Conservation (phyloP, 495 filamentous ascomycete genomes). For the Aspergillus avenaceus region DNA sequence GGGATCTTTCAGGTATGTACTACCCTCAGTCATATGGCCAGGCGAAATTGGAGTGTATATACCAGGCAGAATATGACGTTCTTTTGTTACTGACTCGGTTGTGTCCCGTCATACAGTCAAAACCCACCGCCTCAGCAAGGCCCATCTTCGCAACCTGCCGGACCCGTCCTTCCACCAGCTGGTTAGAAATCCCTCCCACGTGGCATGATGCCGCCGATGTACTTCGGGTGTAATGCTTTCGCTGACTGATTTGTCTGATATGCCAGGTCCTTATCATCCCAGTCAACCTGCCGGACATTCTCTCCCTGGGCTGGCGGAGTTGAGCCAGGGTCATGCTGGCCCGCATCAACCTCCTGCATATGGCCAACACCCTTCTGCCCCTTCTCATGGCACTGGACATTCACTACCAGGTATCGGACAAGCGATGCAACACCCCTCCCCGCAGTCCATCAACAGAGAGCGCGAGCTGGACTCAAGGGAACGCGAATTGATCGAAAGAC, state of each 20-base stretch:
- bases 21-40: background rate
- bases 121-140: slow-evolving; percentile 44
- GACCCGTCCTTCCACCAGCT: slow-evolving; percentile 45
- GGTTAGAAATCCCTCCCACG: slow-evolving; percentile 31
- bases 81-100: slow-evolving; percentile 15
- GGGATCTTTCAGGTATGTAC: slow-evolving; percentile 43
- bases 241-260: slow-evolving; percentile 25
- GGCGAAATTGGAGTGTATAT: background rate
- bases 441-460: slow-evolving; percentile 48
- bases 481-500: slow-evolving; percentile 45
- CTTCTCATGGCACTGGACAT: slow-evolving; percentile 43
- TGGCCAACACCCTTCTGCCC: slow-evolving; percentile 38
- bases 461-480: slow-evolving; percentile 50
- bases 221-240: background rate
- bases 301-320: slow-evolving; percentile 47
- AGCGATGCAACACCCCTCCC: slow-evolving; percentile 49
- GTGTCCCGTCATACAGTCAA: slow-evolving; percentile 28
- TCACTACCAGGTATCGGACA: slow-evolving; percentile 50
- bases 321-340: slow-evolving; percentile 47
- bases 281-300: slow-evolving; percentile 46
- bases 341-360: slow-evolving; percentile 47
- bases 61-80: background rate
- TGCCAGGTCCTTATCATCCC: slow-evolving; percentile 40
- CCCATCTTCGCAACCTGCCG: slow-evolving; percentile 43
- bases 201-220: background rate